phyloP scores from a whole-genome alignment of 2,329 filamentous ascomycete species.

The Plectosphaerella plurivora region DNA sequence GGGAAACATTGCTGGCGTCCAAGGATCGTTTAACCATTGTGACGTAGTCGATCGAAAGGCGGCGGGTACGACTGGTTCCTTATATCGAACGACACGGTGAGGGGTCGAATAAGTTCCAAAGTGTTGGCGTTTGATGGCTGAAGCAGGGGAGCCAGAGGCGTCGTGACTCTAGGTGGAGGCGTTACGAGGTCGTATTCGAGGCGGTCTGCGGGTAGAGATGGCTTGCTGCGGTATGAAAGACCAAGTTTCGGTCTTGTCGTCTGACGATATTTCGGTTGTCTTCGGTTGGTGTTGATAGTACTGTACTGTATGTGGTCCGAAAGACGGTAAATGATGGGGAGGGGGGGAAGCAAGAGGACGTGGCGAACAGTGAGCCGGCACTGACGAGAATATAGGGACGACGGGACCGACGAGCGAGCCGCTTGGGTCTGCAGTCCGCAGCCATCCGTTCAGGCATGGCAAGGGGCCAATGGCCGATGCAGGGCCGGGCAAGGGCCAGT shows the following conservation, averaged over 20 bases:
- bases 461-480: background rate
- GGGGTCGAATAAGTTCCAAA: background rate
- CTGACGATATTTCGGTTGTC: background rate
- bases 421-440: background rate
- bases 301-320: background rate
- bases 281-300: background rate
- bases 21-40: slow-evolving; percentile 33
- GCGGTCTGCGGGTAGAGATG: background rate
- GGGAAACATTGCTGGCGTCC: slow-evolving; percentile 18
- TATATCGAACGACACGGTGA: background rate
- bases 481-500: background rate
- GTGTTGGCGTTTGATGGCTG: background rate
- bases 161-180: background rate
- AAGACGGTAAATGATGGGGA: background rate
- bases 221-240: no score
- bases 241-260: no score
- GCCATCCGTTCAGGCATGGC: background rate
- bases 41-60: slow-evolving; percentile 3
- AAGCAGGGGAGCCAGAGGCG: background rate
- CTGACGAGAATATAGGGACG: background rate
- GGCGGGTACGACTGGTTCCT: background rate
- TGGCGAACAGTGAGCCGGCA: background rate
- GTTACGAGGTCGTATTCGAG: background rate
- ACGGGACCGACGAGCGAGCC: background rate
- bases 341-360: background rate